phyloP scores from a whole-genome alignment of 2,329 filamentous ascomycete genomes.

The Lachnellula cervina region DNA sequence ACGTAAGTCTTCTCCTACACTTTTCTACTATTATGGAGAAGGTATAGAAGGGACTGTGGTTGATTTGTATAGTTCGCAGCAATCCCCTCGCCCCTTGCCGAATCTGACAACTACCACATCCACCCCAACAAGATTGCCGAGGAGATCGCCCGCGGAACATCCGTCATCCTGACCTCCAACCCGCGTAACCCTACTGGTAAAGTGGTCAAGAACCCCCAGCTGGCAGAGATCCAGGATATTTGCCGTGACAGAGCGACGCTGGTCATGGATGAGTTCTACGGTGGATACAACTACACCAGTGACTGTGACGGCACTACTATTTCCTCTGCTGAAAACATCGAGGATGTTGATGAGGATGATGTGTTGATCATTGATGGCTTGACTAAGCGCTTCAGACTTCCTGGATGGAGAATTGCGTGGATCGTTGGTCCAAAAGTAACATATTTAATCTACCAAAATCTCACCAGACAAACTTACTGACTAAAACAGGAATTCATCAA shows the following conservation, averaged over 20 bases:
- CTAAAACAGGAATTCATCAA: constrained; percentile 70
- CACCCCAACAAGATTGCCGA: constrained; percentile 89
- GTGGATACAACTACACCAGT: constrained; percentile 91
- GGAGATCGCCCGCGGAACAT: constrained; percentile 79
- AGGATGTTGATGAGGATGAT: constrained; percentile 84
- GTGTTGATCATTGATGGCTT: constrained; percentile 93
- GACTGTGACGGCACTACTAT: constrained; percentile 88
- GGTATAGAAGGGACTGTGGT: neutral
- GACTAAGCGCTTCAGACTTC: constrained; percentile 93
- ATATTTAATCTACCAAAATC: neutral
- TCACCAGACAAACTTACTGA: neutral
- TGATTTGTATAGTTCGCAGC: constrained; percentile 61
- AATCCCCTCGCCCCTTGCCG: constrained; percentile 77
- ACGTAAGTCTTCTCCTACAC: constrained; percentile 47
- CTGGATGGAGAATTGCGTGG: constrained; percentile 96
- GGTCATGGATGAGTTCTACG: constrained; percentile 96
- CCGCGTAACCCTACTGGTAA: constrained; percentile 91
- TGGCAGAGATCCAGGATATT: constrained; percentile 87
- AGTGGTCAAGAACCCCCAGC: constrained; percentile 77
- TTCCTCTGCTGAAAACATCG: constrained; percentile 81
- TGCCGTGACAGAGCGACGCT: constrained; percentile 86
- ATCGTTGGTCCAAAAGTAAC: constrained; percentile 75
- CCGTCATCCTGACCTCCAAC: constrained; percentile 90
- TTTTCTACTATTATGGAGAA: neutral
- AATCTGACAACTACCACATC: constrained; percentile 87